Evolutionary conservation across 139 green algal genomes (phyloP), one percentile per base, ranked within the genome.

Genomic region (Prasinococcaceae sp.): DNA sequence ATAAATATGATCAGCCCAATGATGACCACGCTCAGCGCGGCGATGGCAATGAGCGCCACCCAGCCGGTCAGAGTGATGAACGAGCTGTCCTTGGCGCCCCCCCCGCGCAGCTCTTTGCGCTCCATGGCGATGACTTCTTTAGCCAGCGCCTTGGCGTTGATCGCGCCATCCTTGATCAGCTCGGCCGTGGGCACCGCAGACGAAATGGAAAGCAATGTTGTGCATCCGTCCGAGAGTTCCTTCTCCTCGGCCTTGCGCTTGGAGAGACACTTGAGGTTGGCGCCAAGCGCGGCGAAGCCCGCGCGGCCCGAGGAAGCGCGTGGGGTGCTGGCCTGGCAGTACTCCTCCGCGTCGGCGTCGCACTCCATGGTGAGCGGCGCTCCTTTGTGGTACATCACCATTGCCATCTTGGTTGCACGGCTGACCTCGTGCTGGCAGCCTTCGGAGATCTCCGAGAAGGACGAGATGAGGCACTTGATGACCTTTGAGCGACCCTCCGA

Each of bases 401-500:
- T 77, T 3, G 84, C 81, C 75, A 85, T 84, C 51, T 82, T 77
- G 23, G 86, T 68, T 1, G 79, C 79, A 20, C 84, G 76, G 4
- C 68, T 70, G 39, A 93, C 53, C 77, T 93, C 79, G 20, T 57
- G 54, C 51, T 73, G 53, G 68, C 83, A 93, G 2, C 35, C 50
- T 3, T 57, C 62, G 24, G 63, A 60, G 19, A 86, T 30, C 35
- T 62, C 54, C 4, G 60, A 53, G 50, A 63, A 75, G 47, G 75
- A 63, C n/a, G 47, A 29, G 2, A 80, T 51, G 25, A 92, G 72
- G 69, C 82, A 92, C 32, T 60, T 63, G 42, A 89, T 63, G 43
- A 89, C 81, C 24, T 82, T 77, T 32, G 73, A 71, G 20, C 70
- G 67, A 12, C 72, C 65, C 26, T 22, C 19, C 22, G 27, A 3